phyloP scores from a whole-genome alignment of 1,284 basidiomycete species.

The Trichosporon inkin region DNA sequence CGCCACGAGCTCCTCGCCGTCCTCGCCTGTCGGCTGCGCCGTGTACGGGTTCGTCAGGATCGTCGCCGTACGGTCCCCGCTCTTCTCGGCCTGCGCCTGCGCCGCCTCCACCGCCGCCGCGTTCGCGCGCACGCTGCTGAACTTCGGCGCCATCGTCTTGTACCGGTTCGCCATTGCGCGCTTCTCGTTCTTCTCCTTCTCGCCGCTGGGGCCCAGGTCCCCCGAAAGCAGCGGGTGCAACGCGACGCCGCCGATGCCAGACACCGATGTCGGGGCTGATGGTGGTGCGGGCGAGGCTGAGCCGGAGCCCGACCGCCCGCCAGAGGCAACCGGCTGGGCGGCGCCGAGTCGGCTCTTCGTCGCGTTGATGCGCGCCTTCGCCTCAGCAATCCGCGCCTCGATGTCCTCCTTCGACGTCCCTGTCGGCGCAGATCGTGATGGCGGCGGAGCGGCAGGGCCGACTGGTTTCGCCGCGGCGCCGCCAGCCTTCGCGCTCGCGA shows the following conservation, averaged over 20 bases:
- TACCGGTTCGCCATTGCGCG: slow-evolving; percentile 55
- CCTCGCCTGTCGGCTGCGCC: slow-evolving; percentile 53
- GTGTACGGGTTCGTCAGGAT: slow-evolving; percentile 63
- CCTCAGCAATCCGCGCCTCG: slow-evolving; percentile 67
- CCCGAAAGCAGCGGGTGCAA: slow-evolving; percentile 82
- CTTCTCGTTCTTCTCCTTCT: slow-evolving; percentile 44
- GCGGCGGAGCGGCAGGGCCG: not conserved
- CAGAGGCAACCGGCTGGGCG: slow-evolving; percentile 13
- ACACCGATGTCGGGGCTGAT: not conserved
- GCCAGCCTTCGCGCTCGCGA: slow-evolving; percentile 46
- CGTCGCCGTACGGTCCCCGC: slow-evolving; percentile 22
- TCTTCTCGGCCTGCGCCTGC: slow-evolving; percentile 8
- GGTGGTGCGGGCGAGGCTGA: not conserved
- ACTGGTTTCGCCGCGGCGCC: slow-evolving; percentile 29
- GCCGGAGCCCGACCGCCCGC: not conserved
- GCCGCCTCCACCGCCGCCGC: slow-evolving; percentile 22
- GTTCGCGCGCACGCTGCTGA: slow-evolving; percentile 78
- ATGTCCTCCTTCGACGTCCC: slow-evolving; percentile 57
- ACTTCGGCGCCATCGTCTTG: slow-evolving; percentile 96
- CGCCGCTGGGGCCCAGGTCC: slow-evolving; percentile 40
- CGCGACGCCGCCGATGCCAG: slow-evolving; percentile 54
- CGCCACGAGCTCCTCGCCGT: slow-evolving; percentile 61
- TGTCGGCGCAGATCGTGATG: not conserved
- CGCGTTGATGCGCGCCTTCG: slow-evolving; percentile 70
- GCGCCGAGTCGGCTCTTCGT: slow-evolving; percentile 53